phyloP scores from a whole-genome alignment of 129 eudicot genomes.

The Arctium minus region DNA sequence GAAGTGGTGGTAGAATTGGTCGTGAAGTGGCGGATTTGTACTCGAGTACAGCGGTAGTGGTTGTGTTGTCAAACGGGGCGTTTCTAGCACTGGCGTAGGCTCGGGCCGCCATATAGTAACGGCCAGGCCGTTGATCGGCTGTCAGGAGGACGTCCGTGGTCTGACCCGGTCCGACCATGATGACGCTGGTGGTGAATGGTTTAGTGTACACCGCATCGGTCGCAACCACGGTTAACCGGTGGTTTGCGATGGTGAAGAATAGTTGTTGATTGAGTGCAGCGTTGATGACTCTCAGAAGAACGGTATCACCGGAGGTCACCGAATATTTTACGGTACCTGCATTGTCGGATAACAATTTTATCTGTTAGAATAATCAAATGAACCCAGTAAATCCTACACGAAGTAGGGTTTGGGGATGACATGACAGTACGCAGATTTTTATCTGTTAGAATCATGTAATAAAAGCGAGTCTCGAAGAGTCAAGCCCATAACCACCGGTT shows the following conservation, averaged over 20 bases:
- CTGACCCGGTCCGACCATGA: conserved; percentile 86
- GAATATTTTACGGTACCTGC: conserved; percentile 48
- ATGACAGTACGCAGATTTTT: too few species aligned
- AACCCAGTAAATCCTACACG: background rate
- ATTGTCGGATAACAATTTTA: background rate
- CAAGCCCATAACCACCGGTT: background rate
- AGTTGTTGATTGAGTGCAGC: conserved; percentile 87
- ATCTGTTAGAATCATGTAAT: too few species aligned
- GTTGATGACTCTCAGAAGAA: conserved; percentile 77
- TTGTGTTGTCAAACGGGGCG: conserved; percentile 75
- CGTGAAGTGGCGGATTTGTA: conserved; percentile 36
- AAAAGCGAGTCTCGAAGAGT: too few species aligned
- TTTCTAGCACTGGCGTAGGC: conserved; percentile 62
- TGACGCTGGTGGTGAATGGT: conserved; percentile 52
- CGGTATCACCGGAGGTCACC: conserved; percentile 54
- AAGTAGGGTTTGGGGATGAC: too few species aligned
- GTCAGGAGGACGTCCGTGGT: conserved; percentile 68
- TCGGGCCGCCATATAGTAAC: conserved; percentile 78
- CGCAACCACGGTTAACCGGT: conserved; percentile 63
- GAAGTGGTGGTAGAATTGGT: conserved; percentile 55
- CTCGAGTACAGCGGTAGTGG: conserved; percentile 73
- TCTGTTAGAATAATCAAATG: background rate
- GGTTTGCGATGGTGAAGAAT: conserved; percentile 70
- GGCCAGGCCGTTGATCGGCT: conserved; percentile 57
- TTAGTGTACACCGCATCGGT: conserved; percentile 72